Percentiles rank a stretch among this genome's conserved stretches.
These are phyloP conservation scores for Tulasnella sp. DNA, from an alignment of 768 basidiomycete genomes.

Conservation along the genomic window DNA sequence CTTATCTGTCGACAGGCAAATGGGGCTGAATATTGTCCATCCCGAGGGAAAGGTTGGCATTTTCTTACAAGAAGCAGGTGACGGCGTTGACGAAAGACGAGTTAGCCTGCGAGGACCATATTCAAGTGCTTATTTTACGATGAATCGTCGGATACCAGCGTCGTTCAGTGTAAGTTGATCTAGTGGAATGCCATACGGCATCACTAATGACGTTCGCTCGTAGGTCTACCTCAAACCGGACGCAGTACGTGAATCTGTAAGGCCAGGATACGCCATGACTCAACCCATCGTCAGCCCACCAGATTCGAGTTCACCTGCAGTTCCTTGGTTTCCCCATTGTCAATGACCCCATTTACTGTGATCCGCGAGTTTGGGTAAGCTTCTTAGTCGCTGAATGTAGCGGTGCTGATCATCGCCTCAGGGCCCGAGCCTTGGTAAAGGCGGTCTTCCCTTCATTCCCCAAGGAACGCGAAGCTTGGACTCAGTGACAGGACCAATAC, in stretches of 20 bases:
- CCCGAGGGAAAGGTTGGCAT: slow-evolving; percentile 73
- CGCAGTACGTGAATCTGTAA: slow-evolving; percentile 50
- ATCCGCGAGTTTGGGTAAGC: slow-evolving; percentile 31
- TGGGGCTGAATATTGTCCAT: slow-evolving; percentile 93
- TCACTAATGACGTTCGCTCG: neutral
- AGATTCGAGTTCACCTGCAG: slow-evolving; percentile 93
- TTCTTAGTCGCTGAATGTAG: neutral
- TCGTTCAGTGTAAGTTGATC: slow-evolving; percentile 56
- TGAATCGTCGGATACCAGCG: slow-evolving; percentile 62
- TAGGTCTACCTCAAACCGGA: slow-evolving; percentile 82
- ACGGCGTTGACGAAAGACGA: slow-evolving; percentile 34
- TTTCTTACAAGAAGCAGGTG: neutral
- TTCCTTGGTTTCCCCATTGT: slow-evolving; percentile 87
- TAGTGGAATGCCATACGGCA: neutral
- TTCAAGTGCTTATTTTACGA: slow-evolving; percentile 81
- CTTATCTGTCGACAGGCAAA: slow-evolving; percentile 86
- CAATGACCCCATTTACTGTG: slow-evolving; percentile 90
- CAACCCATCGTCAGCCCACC: slow-evolving; percentile 56
- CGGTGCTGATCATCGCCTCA: slow-evolving; percentile 1
- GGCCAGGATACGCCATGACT: neutral
- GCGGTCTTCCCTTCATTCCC: slow-evolving; percentile 18
- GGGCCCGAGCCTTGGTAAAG: slow-evolving; percentile 17
- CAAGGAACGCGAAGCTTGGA: no score
- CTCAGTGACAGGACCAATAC: no score
- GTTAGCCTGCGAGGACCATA: slow-evolving; percentile 84